Conservation (phyloP, 1,284 basidiomycete species). For the Apiotrichum akiyoshidainum region DNA sequence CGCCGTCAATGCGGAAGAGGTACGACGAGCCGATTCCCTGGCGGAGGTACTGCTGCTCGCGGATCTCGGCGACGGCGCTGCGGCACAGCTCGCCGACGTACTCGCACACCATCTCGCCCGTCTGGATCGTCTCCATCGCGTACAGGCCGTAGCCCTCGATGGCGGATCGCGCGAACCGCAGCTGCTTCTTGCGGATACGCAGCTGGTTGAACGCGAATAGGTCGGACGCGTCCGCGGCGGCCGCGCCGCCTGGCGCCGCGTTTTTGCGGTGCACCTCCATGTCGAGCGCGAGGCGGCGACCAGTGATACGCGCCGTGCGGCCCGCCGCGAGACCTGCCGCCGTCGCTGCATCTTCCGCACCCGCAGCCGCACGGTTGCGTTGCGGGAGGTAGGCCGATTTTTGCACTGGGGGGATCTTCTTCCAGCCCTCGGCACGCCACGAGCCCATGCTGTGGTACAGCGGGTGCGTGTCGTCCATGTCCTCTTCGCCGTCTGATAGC, state of each 20-base stretch:
- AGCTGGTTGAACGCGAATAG: constrained; percentile 96
- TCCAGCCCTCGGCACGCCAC: constrained; percentile 82
- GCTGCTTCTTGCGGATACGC: constrained; percentile 94
- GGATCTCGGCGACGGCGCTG: constrained; percentile 91
- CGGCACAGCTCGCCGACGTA: constrained; percentile 97
- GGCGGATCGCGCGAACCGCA: constrained; percentile 89
- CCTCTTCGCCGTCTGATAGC: constrained; percentile 26
- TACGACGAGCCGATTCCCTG: constrained; percentile 92
- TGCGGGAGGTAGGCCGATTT: constrained; percentile 78
- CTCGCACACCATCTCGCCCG: constrained; percentile 99
- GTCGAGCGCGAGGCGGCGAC: constrained; percentile 87
- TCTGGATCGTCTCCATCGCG: constrained; percentile 87
- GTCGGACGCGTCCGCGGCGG: constrained; percentile 52
- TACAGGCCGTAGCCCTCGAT: constrained; percentile 99
- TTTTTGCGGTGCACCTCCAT: constrained; percentile 83
- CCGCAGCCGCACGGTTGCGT: constrained; percentile 57
- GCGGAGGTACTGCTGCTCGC: constrained; percentile 93
- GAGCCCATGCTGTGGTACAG: constrained; percentile 35
- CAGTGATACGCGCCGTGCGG: constrained; percentile 87
- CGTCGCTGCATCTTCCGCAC: constrained; percentile 40
- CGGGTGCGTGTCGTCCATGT: constrained; percentile 32
- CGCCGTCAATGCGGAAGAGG: constrained; percentile 87
- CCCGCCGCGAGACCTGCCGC: constrained; percentile 60
- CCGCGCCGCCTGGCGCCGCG: not conserved
- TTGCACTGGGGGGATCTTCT: constrained; percentile 86